Percentiles rank a stretch among this genome's conserved stretches.
These are phyloP conservation scores for Auricularia sp. DNA, from an alignment of 768 basidiomycete genomes.

Conservation along the genomic window DNA sequence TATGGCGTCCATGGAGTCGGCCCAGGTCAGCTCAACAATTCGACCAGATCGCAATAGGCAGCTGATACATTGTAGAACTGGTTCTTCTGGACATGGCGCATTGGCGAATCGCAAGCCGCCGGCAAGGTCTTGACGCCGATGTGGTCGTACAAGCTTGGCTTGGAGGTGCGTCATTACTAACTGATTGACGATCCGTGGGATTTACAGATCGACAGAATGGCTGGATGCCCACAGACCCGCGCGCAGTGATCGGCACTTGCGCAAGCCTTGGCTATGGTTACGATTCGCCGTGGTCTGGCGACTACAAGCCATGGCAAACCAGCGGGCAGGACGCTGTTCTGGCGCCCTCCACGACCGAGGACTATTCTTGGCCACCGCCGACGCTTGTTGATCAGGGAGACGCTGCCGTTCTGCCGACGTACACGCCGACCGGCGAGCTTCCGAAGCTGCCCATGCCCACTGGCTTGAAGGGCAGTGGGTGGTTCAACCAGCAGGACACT, in stretches of 20 bases:
- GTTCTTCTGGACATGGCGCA: slow-evolving; percentile 40
- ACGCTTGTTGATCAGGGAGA: slow-evolving; percentile 1
- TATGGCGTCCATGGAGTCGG: slow-evolving; percentile 27
- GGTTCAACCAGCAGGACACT: not conserved
- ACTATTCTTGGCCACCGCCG: slow-evolving; percentile 5
- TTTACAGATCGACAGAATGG: slow-evolving; percentile 15
- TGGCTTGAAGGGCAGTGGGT: not conserved
- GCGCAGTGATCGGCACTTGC: slow-evolving; percentile 25
- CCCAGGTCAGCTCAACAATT: no score
- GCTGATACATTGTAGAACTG: slow-evolving; percentile 17
- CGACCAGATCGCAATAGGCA: no score
- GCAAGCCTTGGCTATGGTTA: slow-evolving; percentile 14
- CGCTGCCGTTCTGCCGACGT: slow-evolving; percentile 18
- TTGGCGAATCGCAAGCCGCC: slow-evolving; percentile 25
- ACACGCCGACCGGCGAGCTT: slow-evolving; percentile 21
- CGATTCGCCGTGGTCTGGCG: slow-evolving; percentile 2
- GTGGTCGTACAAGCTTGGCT: slow-evolving; percentile 33
- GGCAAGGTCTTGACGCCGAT: slow-evolving; percentile 19
- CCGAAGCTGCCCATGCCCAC: slow-evolving; percentile 20
- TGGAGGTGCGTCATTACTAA: slow-evolving; percentile 9
- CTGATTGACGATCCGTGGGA: no score
- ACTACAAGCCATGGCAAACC: slow-evolving; percentile 16
- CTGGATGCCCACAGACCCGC: slow-evolving; percentile 32
- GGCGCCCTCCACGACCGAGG: slow-evolving; percentile 10
- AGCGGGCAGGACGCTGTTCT: slow-evolving; percentile 15